These are phyloP conservation scores for Lupinus albus DNA, from an alignment of 306 rosid genomes.

Conservation along the genomic window DNA sequence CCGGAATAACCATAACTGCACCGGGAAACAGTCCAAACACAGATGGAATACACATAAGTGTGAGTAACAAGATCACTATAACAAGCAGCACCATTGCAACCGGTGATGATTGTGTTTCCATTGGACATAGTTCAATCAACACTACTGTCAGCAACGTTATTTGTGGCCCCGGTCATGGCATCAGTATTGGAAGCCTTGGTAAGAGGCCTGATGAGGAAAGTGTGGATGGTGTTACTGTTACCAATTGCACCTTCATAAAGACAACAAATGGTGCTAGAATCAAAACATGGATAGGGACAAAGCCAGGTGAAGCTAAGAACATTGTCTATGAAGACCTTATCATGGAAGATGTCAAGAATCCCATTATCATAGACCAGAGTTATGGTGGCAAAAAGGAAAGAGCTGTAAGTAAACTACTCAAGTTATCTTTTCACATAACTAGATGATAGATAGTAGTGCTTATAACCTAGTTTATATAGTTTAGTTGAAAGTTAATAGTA, in stretches of 20 bases:
- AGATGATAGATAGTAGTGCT: too few relatives aligned
- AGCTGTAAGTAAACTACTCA: constrained; percentile 13
- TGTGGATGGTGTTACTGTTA: constrained; percentile 45
- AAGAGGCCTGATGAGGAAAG: constrained; percentile 52
- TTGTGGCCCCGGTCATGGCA: constrained; percentile 90
- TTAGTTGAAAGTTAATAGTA: too few relatives aligned
- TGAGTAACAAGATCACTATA: constrained; percentile 38
- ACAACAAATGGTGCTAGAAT: constrained; percentile 82
- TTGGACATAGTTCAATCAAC: constrained; percentile 49
- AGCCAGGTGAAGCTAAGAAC: constrained; percentile 42
- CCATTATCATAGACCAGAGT: constrained; percentile 65
- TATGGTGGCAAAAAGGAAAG: constrained; percentile 43
- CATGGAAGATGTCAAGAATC: constrained; percentile 56
- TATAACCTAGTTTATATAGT: too few relatives aligned
- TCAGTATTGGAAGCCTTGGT: constrained; percentile 69
- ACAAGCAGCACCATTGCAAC: constrained; percentile 52
- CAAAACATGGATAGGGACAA: constrained; percentile 53
- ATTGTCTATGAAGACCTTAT: constrained; percentile 54
- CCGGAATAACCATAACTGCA: constrained; percentile 47
- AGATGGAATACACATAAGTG: constrained; percentile 68
- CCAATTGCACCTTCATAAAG: constrained; percentile 57
- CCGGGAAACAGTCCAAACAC: constrained; percentile 75
- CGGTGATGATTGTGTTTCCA: constrained; percentile 77
- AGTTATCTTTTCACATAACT: too few relatives aligned
- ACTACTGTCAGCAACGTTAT: constrained; percentile 41